Base-by-base conservation (phyloP, 129 eudicot species). In the Smallanthus sonchifolius region DNA sequence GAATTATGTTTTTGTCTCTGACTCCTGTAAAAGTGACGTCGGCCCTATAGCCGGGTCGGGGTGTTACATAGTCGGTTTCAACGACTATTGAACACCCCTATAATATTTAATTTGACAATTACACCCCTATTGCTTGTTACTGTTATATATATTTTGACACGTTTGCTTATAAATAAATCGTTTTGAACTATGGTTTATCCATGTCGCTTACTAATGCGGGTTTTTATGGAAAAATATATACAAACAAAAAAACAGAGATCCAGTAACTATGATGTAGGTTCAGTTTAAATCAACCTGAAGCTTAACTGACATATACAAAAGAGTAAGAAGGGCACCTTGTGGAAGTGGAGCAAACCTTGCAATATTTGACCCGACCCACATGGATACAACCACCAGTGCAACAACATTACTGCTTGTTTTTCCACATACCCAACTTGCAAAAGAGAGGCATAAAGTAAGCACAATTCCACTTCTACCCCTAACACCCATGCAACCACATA, bases 361-460 rank as follows among this genome's bases (percentile, higher is more conserved):
- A 43, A 92, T 74, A 82, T 77, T 85, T 36, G 95, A 84, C 37
- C 95, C 89, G 37, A 90, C 81, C 96, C 96, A 92, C 92, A 92
- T 79, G 56, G 92, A 92, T 6, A 83, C 82, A 14, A 87, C 87
- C 67, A 83, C 90, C 3, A 90, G 14, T 30, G 87, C 83, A 65
- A 87, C 96, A 24, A 87, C 65, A 52, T 92, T 82, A 65, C 98
- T 92, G 76, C 96, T 92, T 17, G 86, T 82, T 83, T 92, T 92
- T 3, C 98, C 98, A 60, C 91, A 92, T 74, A 91, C 90, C 98
- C 96, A 92, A 78, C 87, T 86, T 39, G 92, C 95, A 86, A 92
- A 86, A 15, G 96, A 84, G 51, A 92, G 96, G 76, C 88, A 87
- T 80, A 92, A 43, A 0, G 91, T 77, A 13, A 92, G 92, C 77